These are phyloP conservation scores for Canna indica DNA, from an alignment of 176 grass and related monocot species.

Conservation along the genomic window DNA sequence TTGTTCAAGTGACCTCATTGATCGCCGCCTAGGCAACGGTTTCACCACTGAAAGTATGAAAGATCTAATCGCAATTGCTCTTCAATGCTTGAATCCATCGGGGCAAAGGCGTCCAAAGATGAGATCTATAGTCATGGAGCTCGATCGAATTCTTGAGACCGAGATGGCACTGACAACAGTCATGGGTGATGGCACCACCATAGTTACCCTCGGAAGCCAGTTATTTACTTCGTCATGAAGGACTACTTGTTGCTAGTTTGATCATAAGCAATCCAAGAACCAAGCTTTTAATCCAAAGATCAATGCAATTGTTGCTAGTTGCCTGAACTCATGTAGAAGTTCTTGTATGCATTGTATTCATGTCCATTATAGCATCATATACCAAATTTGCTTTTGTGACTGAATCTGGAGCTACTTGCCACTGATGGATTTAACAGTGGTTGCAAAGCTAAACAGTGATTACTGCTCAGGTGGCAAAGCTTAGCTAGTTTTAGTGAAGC, in stretches of 20 bases:
- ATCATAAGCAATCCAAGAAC: not conserved
- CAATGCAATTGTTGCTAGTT: not conserved
- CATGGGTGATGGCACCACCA: constrained; percentile 89
- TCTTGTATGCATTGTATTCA: not conserved
- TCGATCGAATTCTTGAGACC: constrained; percentile 76
- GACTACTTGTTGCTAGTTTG: not conserved
- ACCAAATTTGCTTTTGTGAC: not conserved
- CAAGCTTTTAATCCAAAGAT: not conserved
- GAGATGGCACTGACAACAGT: constrained; percentile 89
- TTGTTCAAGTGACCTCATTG: constrained; percentile 35
- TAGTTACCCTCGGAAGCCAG: constrained; percentile 91
- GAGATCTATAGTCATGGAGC: constrained; percentile 47
- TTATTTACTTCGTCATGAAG: constrained; percentile 64
- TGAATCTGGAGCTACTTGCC: too few relatives aligned
- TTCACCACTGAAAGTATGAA: constrained; percentile 86
- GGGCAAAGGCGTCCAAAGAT: constrained; percentile 56
- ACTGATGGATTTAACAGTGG: too few relatives aligned
- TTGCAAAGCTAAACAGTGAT: not conserved
- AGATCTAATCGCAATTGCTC: constrained; percentile 43
- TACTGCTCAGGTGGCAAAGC: not conserved
- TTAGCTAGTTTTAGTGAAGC: not conserved
- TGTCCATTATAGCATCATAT: not conserved
- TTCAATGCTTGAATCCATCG: constrained; percentile 53
- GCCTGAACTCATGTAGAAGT: not conserved
- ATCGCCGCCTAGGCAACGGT: constrained; percentile 52